A percentile compares a stretch with the other conserved stretches of the same genome.
phyloP scores from a whole-genome alignment of 129 eudicot species.

The Smallanthus sonchifolius region DNA sequence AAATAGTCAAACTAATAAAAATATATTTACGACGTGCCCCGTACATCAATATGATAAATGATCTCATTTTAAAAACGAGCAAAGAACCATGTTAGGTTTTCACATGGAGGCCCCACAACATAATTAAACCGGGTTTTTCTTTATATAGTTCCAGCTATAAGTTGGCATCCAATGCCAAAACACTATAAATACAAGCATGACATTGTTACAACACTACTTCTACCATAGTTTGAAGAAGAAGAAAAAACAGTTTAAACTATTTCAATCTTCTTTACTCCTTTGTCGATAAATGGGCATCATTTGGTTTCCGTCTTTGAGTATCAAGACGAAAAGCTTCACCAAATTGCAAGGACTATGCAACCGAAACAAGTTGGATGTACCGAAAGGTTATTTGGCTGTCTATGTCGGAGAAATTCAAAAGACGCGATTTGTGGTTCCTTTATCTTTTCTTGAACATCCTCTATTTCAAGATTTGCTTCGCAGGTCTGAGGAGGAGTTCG shows the following conservation, averaged over 20 bases:
- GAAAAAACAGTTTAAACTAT: background rate
- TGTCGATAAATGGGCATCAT: constrained; percentile 26
- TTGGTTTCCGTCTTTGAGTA: constrained; percentile 32
- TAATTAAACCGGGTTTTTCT: constrained; percentile 3
- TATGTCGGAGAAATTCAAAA: constrained; percentile 57
- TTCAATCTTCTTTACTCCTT: background rate
- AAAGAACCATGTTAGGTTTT: constrained; percentile 27
- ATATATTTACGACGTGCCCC: constrained; percentile 24
- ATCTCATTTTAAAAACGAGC: constrained; percentile 7
- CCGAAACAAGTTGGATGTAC: constrained; percentile 35
- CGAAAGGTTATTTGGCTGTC: constrained; percentile 62
- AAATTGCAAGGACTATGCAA: constrained; percentile 28
- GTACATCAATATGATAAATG: constrained; percentile 28
- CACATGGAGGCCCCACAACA: constrained; percentile 30
- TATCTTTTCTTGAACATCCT: constrained; percentile 58
- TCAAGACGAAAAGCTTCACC: constrained; percentile 27
- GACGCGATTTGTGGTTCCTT: constrained; percentile 60
- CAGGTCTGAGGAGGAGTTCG: constrained; percentile 60
- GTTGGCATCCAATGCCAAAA: constrained; percentile 31
- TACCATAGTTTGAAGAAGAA: background rate
- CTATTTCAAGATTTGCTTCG: constrained; percentile 53
- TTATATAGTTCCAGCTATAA: constrained; percentile 4
- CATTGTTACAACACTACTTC: constrained; percentile 6
- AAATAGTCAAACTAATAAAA: constrained; percentile 21
- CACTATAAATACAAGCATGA: constrained; percentile 23